A percentile compares a stretch with the other conserved stretches of the same genome.
phyloP scores from a whole-genome alignment of 2,329 filamentous ascomycete species.

The Periglandula ipomoeae region DNA sequence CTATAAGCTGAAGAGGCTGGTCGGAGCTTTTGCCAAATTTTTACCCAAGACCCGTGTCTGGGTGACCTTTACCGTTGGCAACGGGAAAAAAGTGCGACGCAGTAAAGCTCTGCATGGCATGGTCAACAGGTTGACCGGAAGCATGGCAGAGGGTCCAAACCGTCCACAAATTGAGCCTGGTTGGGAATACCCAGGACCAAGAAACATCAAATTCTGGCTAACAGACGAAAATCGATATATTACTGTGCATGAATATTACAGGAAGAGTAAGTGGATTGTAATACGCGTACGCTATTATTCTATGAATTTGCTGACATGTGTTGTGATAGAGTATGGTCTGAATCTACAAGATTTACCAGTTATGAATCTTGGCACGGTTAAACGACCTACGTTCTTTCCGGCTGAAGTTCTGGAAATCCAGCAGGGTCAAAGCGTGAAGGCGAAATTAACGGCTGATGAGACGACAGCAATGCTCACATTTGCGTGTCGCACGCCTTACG shows the following conservation, averaged over 20 bases:
- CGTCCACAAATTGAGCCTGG: conserved; percentile 14
- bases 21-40: conserved; percentile 20
- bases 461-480: conserved; percentile 63
- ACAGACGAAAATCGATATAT: conserved; percentile 20
- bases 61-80: conserved; percentile 21
- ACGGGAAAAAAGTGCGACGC: conserved; percentile 21
- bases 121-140: conserved; percentile 14
- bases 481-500: conserved; percentile 56
- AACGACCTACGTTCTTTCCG: conserved; percentile 55
- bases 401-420: conserved; percentile 56
- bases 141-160: conserved; percentile 11
- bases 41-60: conserved; percentile 29
- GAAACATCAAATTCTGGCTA: conserved; percentile 23
- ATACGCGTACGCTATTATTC: not conserved
- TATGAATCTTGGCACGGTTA: conserved; percentile 53
- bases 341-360: conserved; percentile 40
- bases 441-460: conserved; percentile 50
- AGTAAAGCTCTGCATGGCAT: conserved; percentile 22
- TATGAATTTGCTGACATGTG: not conserved
- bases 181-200: conserved; percentile 23
- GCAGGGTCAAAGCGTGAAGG: conserved; percentile 53
- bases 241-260: conserved; percentile 35
- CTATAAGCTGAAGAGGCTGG: conserved; percentile 17
- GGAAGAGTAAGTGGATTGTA: conserved; percentile 26
- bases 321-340: conserved; percentile 25